These are phyloP conservation scores for Diaporthe caulivora DNA, from an alignment of 2,329 filamentous ascomycete genomes.

Conservation along the genomic window DNA sequence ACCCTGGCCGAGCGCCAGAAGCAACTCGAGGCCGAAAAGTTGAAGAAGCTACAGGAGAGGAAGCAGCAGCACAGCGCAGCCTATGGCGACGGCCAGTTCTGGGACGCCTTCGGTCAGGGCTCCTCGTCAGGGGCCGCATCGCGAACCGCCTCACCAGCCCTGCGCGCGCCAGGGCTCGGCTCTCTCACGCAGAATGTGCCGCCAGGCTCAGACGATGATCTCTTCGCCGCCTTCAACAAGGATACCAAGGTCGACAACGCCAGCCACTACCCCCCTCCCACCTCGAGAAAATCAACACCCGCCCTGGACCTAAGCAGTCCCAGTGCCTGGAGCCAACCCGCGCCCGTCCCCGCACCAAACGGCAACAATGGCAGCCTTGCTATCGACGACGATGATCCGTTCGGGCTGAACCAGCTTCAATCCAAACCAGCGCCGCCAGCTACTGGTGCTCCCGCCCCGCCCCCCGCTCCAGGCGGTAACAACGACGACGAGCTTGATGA, in stretches of 20 bases:
- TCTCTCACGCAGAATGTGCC: slow-evolving; percentile 48
- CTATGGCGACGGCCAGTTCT: slow-evolving; percentile 82
- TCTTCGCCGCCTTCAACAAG: slow-evolving; percentile 76
- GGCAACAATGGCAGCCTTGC: slow-evolving; percentile 51
- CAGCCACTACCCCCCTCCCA: slow-evolving; percentile 72
- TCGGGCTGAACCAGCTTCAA: slow-evolving; percentile 79
- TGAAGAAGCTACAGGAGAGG: slow-evolving; percentile 80
- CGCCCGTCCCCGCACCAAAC: slow-evolving; percentile 44
- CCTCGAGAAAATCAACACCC: slow-evolving; percentile 59
- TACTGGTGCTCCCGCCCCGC: slow-evolving; percentile 44
- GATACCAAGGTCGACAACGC: slow-evolving; percentile 76
- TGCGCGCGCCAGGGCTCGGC: slow-evolving; percentile 48
- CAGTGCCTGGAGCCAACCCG: slow-evolving; percentile 62
- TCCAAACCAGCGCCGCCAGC: slow-evolving; percentile 48
- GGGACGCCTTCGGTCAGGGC: slow-evolving; percentile 75
- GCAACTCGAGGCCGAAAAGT: slow-evolving; percentile 73
- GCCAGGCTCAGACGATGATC: slow-evolving; percentile 67
- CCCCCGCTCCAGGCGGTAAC: slow-evolving; percentile 45
- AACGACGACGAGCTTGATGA: slow-evolving; percentile 72
- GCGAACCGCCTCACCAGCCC: slow-evolving; percentile 59
- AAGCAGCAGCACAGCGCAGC: slow-evolving; percentile 79
- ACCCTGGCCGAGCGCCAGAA: slow-evolving; percentile 83
- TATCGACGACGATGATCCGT: slow-evolving; percentile 84
- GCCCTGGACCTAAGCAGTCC: slow-evolving; percentile 66
- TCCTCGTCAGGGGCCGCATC: slow-evolving; percentile 58